Evolutionary conservation across 768 basidiomycete species (phyloP), one percentile per base, ranked within the genome.

Genomic region (Suillus bovinus): DNA sequence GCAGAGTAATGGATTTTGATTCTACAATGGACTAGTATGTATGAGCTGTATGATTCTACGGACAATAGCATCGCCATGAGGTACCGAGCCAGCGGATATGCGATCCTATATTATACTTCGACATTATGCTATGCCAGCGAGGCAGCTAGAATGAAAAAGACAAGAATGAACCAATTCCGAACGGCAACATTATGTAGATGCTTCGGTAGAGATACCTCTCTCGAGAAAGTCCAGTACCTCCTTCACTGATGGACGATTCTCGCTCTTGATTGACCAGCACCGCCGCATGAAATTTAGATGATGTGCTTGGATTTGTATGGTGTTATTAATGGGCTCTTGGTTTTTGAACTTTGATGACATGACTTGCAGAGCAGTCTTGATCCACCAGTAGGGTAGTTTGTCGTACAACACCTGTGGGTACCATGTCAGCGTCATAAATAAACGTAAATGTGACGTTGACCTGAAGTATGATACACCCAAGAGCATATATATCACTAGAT

Each of bases 401-500:
- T 57, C 59, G 1, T 64, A 69, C 36, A 73, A 60, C 3, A 71
- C 66, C 82, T 77, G 58, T 6, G 41, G 6, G 2, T 16, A 34
- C 16, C 14, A 33, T 34, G 24, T 16, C 20, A 22, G 38, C 17
- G 9, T 14, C 46, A 24, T 44, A 16, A 17, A 17, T 6, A 34
- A 17, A 17, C 16, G 1, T 3, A 42, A 24, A n/a, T 46, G 17
- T 20, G 29, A 39, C 34, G 61, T 64, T 13, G 20, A 73, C 71
- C 63, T 72, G 67, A 2, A 66, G 60, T 59, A 72, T 72, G 17
- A 76, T 68, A 52, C 74, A 75, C 7, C 72, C 78, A 53, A 79
- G 74, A 11, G 78, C 77, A 58, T 79, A 84, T n/a, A 82, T 77
- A 66, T 84, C 83, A 56, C 75, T 80, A 47, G 67, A 54, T 4